phyloP scores from a whole-genome alignment of 2,329 filamentous ascomycete species.

The Epichloe sylvatica region DNA sequence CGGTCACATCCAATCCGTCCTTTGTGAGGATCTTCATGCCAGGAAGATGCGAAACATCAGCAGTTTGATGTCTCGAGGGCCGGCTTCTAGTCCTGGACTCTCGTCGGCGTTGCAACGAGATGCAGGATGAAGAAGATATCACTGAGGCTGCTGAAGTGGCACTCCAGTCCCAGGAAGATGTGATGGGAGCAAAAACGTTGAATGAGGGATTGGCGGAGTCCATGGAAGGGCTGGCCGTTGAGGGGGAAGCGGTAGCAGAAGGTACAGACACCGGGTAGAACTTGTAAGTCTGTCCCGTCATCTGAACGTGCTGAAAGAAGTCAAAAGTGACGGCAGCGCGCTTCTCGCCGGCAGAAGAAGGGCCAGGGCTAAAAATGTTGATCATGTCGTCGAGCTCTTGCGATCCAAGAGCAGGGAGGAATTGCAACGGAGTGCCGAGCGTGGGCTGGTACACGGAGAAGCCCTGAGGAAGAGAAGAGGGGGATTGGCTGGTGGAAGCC shows the following conservation, averaged over 20 bases:
- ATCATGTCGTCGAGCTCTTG: constrained; percentile 48
- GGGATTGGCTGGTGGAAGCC: constrained; percentile 10
- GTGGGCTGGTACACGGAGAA: constrained; percentile 48
- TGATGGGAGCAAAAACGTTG: constrained; percentile 32
- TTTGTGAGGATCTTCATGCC: constrained; percentile 55
- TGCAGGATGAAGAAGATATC: constrained; percentile 17
- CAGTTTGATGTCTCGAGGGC: constrained; percentile 16
- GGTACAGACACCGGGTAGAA: constrained; percentile 38
- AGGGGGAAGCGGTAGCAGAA: constrained; percentile 27
- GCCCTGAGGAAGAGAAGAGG: constrained; percentile 25
- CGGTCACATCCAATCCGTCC: constrained; percentile 49
- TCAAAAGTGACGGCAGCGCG: constrained; percentile 43
- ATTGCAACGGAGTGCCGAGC: constrained; percentile 44
- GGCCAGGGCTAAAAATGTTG: constrained; percentile 41
- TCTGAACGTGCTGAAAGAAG: constrained; percentile 39
- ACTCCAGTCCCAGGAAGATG: constrained; percentile 34
- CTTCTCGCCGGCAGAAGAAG: constrained; percentile 43
- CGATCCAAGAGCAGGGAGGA: constrained; percentile 51
- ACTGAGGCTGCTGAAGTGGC: constrained; percentile 7
- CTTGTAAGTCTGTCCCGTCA: constrained; percentile 45
- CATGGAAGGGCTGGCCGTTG: constrained; percentile 25
- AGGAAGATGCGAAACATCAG: constrained; percentile 39
- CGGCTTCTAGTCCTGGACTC: constrained; percentile 13
- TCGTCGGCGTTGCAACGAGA: constrained; percentile 14
- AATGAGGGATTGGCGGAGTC: constrained; percentile 35